Evolutionary conservation across 768 basidiomycete genomes (phyloP).

Genomic region (Gloeophyllum trabeum): DNA sequence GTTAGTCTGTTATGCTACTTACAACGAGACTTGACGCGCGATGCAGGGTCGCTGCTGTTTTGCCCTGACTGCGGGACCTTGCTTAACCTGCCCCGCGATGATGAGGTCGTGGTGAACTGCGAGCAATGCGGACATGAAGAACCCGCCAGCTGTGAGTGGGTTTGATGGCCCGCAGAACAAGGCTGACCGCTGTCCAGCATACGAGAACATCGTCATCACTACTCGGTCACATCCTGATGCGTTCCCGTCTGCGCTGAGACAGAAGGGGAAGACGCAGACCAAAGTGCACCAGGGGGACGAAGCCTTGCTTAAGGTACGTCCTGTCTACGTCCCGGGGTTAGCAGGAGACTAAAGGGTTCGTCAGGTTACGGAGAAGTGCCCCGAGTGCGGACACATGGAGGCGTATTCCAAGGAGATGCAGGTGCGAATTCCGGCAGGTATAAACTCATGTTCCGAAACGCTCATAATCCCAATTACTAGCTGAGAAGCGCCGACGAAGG

Average conservation of each 20-base stretch:
- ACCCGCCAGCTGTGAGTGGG: conserved; percentile 72
- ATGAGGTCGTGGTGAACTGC: conserved; percentile 67
- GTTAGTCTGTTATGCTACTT: too few relatives aligned
- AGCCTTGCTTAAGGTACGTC: conserved; percentile 44
- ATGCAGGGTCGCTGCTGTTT: conserved; percentile 86
- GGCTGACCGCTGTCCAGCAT: conserved; percentile 38
- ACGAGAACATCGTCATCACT: conserved; percentile 82
- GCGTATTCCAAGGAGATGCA: conserved; percentile 87
- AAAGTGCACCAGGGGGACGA: conserved; percentile 65
- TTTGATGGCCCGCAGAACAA: background rate
- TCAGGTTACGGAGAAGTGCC: conserved; percentile 86
- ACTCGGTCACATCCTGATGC: conserved; percentile 91
- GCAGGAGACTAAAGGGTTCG: background rate
- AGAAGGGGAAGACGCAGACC: conserved; percentile 85
- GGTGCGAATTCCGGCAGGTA: conserved; percentile 33
- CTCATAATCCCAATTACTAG: too few relatives aligned
- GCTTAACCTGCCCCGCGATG: conserved; percentile 68
- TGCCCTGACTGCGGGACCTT: conserved; percentile 91
- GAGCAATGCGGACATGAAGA: conserved; percentile 85
- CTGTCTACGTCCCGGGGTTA: conserved; percentile 1
- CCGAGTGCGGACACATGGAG: conserved; percentile 73
- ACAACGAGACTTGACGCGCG: too few relatives aligned
- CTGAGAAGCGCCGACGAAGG: conserved; percentile 90
- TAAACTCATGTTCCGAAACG: too few relatives aligned
- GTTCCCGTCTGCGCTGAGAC: conserved; percentile 80